A percentile compares a stretch with the other conserved stretches of the same genome.
phyloP scores from a whole-genome alignment of 148 eudicot genomes.

The Hydrangea macrophylla region DNA sequence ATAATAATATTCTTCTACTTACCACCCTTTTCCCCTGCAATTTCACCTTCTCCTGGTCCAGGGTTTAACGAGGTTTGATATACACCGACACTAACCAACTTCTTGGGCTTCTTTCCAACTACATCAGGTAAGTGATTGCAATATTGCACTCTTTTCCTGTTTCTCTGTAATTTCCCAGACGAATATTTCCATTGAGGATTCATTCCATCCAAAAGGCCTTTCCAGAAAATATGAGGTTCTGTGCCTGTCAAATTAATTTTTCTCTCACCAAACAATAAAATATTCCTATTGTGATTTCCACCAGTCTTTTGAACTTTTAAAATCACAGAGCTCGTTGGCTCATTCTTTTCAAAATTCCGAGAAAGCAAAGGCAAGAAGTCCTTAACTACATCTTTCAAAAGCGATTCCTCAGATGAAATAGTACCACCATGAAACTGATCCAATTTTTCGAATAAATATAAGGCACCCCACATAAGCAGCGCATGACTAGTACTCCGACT shows the following conservation, averaged over 20 bases:
- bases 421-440: conserved; percentile 45
- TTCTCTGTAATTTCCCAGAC: conserved; percentile 45
- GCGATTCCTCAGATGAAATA: conserved; percentile 26
- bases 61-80: conserved; percentile 26
- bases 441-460: conserved; percentile 46
- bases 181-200: conserved; percentile 69
- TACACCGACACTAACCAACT: conserved; percentile 23
- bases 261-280: conserved; percentile 54
- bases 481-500: conserved; percentile 30
- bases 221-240: conserved; percentile 64
- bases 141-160: conserved; percentile 63
- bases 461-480: conserved; percentile 76
- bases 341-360: conserved; percentile 20
- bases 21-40: conserved; percentile 19
- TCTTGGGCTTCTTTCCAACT: conserved; percentile 37
- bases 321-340: conserved; percentile 28
- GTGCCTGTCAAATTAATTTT: conserved; percentile 34
- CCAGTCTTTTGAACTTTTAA: conserved; percentile 45
- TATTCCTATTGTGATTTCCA: conserved; percentile 41
- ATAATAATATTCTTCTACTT: not conserved
- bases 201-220: conserved; percentile 51
- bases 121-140: conserved; percentile 36
- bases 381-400: conserved; percentile 31
- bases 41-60: conserved; percentile 17
- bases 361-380: conserved; percentile 46